These are phyloP conservation scores for Spathaspora arborariae DNA, from an alignment of 805 yeast species.

Conservation along the genomic window DNA sequence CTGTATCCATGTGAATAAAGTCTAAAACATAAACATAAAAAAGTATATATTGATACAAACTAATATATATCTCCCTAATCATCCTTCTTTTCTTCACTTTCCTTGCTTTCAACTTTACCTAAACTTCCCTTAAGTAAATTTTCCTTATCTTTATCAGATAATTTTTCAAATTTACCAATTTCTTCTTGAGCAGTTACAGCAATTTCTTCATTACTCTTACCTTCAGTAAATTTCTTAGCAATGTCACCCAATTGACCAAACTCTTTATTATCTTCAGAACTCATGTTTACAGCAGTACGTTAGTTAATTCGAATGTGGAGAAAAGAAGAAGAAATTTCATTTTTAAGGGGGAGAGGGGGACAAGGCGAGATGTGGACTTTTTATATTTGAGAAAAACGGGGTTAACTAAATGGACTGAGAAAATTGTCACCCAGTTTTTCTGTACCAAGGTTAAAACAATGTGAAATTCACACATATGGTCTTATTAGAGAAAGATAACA, in stretches of 20 bases:
- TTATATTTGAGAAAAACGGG: no score
- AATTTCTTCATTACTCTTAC: neutral
- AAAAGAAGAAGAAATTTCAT: neutral
- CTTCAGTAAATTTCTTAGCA: conserved; percentile 3
- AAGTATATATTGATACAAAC: neutral
- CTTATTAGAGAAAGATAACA: no score
- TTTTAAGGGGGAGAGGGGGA: neutral
- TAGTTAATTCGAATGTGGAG: neutral
- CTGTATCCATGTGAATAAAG: no score
- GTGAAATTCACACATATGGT: no score
- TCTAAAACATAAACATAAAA: no score
- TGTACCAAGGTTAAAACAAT: no score
- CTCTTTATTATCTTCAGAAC: conserved; percentile 7
- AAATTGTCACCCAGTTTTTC: no score
- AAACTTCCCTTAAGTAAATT: conserved; percentile 9
- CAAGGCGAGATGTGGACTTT: neutral
- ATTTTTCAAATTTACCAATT: conserved; percentile 2
- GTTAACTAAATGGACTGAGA: no score
- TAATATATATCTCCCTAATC: neutral
- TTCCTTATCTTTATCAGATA: conserved; percentile 2
- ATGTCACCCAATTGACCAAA: conserved; percentile 12
- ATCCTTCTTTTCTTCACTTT: neutral
- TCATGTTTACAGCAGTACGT: neutral
- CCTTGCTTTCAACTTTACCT: conserved; percentile 10
- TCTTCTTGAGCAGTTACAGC: neutral